Evolutionary conservation across 345 rosid genomes (phyloP).

Genomic region (Gossypioides kirkii): DNA sequence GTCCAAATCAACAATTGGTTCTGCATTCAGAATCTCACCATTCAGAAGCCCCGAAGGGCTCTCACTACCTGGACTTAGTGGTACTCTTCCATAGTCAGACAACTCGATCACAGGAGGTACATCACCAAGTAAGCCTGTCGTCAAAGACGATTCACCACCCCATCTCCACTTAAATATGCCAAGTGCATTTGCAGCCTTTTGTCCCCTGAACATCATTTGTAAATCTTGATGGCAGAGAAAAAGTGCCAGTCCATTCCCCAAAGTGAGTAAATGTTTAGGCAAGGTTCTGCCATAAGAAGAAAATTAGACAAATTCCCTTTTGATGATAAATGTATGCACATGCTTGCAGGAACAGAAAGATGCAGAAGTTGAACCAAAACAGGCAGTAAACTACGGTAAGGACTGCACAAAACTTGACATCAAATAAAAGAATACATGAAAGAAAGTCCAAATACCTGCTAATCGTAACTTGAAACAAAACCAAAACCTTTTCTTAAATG

Average conservation of each 20-base stretch:
- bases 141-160: conserved; percentile 66
- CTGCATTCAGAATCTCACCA: conserved; percentile 75
- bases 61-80: conserved; percentile 90
- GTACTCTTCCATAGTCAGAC: conserved; percentile 71
- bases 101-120: conserved; percentile 83
- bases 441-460: neutral
- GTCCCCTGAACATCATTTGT: conserved; percentile 82
- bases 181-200: conserved; percentile 50
- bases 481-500: neutral
- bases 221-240: conserved; percentile 43
- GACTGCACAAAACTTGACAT: neutral
- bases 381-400: neutral
- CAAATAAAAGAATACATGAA: neutral
- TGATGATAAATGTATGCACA: neutral
- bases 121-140: conserved; percentile 71
- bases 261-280: conserved; percentile 19
- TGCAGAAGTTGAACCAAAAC: neutral
- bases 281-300: conserved; percentile 9
- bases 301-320: conserved; percentile 7
- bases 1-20: conserved; percentile 88
- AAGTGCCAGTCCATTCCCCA: conserved; percentile 85
- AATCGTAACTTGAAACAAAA: neutral
- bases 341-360: neutral
- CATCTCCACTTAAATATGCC: conserved; percentile 66
- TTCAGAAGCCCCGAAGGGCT: conserved; percentile 92